These are phyloP conservation scores for Penicillium canescens DNA, from an alignment of 495 filamentous ascomycete species.

Conservation along the genomic window DNA sequence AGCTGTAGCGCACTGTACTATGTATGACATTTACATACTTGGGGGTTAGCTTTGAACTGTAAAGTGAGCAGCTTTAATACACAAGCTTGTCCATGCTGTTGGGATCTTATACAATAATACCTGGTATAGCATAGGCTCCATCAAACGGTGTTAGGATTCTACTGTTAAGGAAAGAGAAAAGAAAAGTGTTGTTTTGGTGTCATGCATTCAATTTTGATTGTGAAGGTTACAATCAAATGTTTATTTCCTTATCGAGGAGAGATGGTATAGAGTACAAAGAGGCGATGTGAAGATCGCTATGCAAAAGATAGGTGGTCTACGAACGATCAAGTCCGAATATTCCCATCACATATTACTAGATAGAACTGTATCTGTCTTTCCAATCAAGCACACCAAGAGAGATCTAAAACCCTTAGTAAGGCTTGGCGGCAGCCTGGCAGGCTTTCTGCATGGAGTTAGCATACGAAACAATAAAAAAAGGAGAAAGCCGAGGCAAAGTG, in stretches of 20 bases:
- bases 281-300: constrained; percentile 23
- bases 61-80: not conserved
- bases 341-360: constrained; percentile 8
- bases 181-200: not conserved
- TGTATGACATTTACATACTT: not conserved
- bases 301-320: constrained; percentile 12
- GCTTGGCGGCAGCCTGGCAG: constrained; percentile 85
- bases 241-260: constrained; percentile 22
- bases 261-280: constrained; percentile 32
- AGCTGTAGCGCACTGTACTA: not conserved
- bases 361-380: constrained; percentile 9
- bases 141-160: too few relatives aligned
- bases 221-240: constrained; percentile 2
- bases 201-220: constrained; percentile 9
- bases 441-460: constrained; percentile 65
- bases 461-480: not conserved
- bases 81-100: too few relatives aligned
- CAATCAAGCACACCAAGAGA: not conserved
- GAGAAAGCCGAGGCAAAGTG: not conserved
- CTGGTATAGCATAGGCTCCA: too few relatives aligned
- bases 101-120: too few relatives aligned
- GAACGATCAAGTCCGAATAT: not conserved
- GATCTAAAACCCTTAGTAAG: constrained; percentile 61
- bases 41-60: not conserved
- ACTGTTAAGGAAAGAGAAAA: too few relatives aligned